Conservation (phyloP, 176 grass and related monocot species). For the Areca catechu region DNA sequence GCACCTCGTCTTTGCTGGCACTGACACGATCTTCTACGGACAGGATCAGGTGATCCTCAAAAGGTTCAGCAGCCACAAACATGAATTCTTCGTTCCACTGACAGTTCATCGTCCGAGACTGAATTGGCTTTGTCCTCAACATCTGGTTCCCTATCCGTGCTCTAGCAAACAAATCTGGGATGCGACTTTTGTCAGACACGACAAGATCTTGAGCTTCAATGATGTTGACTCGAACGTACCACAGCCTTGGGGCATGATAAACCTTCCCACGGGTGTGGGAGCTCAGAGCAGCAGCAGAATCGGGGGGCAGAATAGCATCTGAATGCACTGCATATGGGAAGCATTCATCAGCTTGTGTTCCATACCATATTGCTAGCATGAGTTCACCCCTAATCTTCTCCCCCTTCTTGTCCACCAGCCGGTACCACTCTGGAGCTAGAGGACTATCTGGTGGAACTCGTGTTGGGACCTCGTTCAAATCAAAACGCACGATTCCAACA, state of each 20-base stretch:
- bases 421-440: constrained; percentile 85
- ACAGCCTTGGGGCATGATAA: constrained; percentile 67
- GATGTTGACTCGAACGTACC: constrained; percentile 72
- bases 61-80: constrained; percentile 82
- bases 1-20: constrained; percentile 58
- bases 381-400: constrained; percentile 64
- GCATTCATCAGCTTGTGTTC: constrained; percentile 91
- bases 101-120: constrained; percentile 60
- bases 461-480: constrained; percentile 66
- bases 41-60: constrained; percentile 70
- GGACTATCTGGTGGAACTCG: constrained; percentile 89
- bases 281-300: constrained; percentile 25
- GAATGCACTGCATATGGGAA: constrained; percentile 68
- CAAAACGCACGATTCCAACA: constrained; percentile 45
- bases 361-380: constrained; percentile 88
- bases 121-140: constrained; percentile 42
- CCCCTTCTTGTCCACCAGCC: constrained; percentile 73
- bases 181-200: constrained; percentile 30
- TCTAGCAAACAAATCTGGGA: constrained; percentile 59
- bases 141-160: constrained; percentile 43
- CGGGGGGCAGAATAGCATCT: constrained; percentile 30
- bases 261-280: constrained; percentile 78
- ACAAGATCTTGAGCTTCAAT: constrained; percentile 71
- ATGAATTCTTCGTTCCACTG: constrained; percentile 77
- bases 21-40: constrained; percentile 54